phyloP scores from a whole-genome alignment of 2,329 filamentous ascomycete genomes.

The Fusarium verrucosum region DNA sequence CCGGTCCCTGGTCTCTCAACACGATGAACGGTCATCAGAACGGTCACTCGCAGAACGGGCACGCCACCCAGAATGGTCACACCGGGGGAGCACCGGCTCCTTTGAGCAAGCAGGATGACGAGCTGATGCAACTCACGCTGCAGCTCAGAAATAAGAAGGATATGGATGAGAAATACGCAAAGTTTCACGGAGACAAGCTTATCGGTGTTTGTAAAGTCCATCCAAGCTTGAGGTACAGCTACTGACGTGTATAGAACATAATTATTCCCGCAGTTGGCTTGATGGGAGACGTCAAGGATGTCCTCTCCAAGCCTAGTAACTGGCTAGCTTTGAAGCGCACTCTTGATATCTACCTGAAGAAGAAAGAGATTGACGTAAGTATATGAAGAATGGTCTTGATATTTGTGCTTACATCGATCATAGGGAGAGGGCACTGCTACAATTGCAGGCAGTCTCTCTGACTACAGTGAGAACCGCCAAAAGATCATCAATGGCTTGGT shows the following conservation, averaged over 20 bases:
- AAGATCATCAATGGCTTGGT: conserved; percentile 22
- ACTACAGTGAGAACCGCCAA: conserved; percentile 1
- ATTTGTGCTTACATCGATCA: not conserved
- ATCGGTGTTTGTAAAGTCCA: not conserved
- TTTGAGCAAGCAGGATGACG: conserved; percentile 5
- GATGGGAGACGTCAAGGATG: not conserved
- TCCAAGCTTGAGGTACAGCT: not conserved
- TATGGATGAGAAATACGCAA: conserved; percentile 1
- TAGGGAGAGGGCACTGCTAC: conserved; percentile 5
- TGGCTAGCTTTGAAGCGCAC: not conserved
- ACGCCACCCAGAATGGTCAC: not conserved
- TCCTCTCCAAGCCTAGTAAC: not conserved
- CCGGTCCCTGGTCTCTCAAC: not conserved
- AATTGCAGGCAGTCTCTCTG: not conserved
- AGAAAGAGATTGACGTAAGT: not conserved
- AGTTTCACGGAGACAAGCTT: conserved; percentile 15
- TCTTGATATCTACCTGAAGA: not conserved
- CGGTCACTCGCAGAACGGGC: not conserved
- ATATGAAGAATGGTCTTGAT: fast-evolving
- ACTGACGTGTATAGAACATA: not conserved
- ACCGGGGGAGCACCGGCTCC: not conserved
- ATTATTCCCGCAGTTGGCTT: not conserved
- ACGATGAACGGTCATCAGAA: not conserved
- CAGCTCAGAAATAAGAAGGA: conserved; percentile 13
- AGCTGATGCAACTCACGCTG: conserved; percentile 5